Percentiles rank a stretch among this genome's conserved stretches.
Evolutionary conservation across 768 basidiomycete species (phyloP).

Genomic region (Suillus lakei): DNA sequence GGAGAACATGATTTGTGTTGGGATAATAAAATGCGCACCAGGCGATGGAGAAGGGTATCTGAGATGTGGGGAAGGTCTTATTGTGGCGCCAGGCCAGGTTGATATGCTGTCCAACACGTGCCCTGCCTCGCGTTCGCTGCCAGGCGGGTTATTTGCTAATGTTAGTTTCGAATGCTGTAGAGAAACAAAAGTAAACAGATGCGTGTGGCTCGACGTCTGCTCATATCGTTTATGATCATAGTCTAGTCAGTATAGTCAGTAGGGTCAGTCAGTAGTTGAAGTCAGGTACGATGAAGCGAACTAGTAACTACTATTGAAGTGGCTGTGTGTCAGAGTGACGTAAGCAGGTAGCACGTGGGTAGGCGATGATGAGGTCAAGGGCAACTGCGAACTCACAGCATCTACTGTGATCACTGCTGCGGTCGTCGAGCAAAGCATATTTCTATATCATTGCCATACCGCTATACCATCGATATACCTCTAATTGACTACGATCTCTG

Average conservation of each 20-base stretch:
- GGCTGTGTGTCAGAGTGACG: slow-evolving; percentile 15
- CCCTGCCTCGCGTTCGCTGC: slow-evolving; percentile 29
- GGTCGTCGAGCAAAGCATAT: slow-evolving; percentile 6
- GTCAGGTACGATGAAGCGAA: no score
- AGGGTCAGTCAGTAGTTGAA: no score
- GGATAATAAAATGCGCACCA: slow-evolving; percentile 24
- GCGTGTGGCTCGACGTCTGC: no score
- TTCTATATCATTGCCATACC: slow-evolving; percentile 11
- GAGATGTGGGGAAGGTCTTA: slow-evolving; percentile 18
- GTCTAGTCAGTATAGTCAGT: no score
- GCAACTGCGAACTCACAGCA: not conserved
- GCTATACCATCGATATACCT: slow-evolving; percentile 20
- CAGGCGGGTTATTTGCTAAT: slow-evolving; percentile 31
- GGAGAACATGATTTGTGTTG: slow-evolving; percentile 31
- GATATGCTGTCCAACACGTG: slow-evolving; percentile 38
- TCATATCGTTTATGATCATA: no score
- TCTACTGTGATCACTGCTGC: slow-evolving; percentile 13
- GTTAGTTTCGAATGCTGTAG: slow-evolving; percentile 24
- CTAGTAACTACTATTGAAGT: not conserved
- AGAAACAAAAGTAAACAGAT: slow-evolving; percentile 15
- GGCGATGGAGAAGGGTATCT: slow-evolving; percentile 25
- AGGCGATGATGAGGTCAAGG: not conserved
- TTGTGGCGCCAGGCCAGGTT: slow-evolving; percentile 17
- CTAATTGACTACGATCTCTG: slow-evolving; percentile 1
- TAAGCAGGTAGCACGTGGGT: slow-evolving; percentile 32